Conservation (phyloP, 2,329 filamentous ascomycete genomes). For the Trichoderma sp. region DNA sequence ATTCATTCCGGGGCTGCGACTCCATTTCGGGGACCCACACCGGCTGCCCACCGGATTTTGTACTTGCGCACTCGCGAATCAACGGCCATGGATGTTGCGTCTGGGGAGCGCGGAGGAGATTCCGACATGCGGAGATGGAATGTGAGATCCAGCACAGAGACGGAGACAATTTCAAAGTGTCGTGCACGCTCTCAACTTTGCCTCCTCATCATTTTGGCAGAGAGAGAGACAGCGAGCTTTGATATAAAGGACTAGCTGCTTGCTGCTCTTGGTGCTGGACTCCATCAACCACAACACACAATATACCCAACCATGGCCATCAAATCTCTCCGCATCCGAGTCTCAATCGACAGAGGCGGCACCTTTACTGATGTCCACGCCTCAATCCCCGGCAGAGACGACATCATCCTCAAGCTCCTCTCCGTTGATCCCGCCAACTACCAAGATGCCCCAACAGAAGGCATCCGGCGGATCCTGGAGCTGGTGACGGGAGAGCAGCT, state of each 20-base stretch:
- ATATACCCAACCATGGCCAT: constrained; percentile 24
- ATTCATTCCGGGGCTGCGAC: not conserved
- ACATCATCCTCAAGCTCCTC: constrained; percentile 68
- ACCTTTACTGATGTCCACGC: constrained; percentile 72
- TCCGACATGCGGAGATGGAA: not conserved
- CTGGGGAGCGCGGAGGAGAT: not conserved
- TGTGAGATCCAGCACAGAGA: not conserved
- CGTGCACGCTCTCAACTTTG: not conserved
- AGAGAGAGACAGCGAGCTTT: not conserved
- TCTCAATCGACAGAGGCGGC: constrained; percentile 37
- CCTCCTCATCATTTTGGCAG: not conserved
- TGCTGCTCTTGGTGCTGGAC: not conserved
- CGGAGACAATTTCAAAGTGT: not conserved
- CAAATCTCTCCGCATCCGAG: constrained; percentile 29
- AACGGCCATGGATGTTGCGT: not conserved
- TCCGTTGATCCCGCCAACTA: constrained; percentile 72
- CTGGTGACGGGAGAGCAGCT: constrained; percentile 32
- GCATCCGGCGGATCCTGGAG: constrained; percentile 54
- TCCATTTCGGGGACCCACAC: constrained; percentile 19
- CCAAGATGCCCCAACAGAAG: constrained; percentile 69
- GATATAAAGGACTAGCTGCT: constrained; percentile 4
- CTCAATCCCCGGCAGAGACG: constrained; percentile 61
- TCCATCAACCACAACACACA: not conserved
- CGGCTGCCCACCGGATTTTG: not conserved
- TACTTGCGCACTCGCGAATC: not conserved